phyloP scores from a whole-genome alignment of 345 rosid genomes.

The Lepidium didymum region DNA sequence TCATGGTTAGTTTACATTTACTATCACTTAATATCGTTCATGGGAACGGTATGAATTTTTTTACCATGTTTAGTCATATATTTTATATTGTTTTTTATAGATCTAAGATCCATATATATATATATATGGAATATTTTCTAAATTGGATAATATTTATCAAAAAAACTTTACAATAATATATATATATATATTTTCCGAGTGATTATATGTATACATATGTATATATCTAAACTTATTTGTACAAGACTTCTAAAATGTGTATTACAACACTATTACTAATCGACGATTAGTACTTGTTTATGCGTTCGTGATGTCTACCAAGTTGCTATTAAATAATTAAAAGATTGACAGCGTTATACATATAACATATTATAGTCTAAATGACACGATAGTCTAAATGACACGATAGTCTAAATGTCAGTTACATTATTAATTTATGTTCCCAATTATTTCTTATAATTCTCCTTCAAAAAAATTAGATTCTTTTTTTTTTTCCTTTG shows the following conservation, averaged over 20 bases:
- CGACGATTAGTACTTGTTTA: not conserved
- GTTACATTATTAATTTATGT: not conserved
- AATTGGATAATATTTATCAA: no score
- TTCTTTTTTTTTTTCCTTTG: not conserved
- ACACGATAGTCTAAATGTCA: no score
- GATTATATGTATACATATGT: no score
- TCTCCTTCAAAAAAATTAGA: not conserved
- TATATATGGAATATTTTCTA: no score
- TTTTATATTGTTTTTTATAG: no score
- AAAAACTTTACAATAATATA: no score
- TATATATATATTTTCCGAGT: no score
- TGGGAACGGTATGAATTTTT: no score
- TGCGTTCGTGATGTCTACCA: conserved; percentile 19
- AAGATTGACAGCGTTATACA: not conserved
- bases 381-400: not conserved
- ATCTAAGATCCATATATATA: no score
- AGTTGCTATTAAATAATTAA: not conserved
- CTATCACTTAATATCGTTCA: no score
- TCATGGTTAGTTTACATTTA: no score
- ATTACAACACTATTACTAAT: not conserved
- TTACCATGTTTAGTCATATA: no score
- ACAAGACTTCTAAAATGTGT: not conserved
- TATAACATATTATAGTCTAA: not conserved
- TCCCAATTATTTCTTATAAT: not conserved
- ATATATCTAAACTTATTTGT: not conserved